These are phyloP conservation scores for Saccharum hybrid DNA, from an alignment of 202 grass and related monocot species.

Conservation along the genomic window DNA sequence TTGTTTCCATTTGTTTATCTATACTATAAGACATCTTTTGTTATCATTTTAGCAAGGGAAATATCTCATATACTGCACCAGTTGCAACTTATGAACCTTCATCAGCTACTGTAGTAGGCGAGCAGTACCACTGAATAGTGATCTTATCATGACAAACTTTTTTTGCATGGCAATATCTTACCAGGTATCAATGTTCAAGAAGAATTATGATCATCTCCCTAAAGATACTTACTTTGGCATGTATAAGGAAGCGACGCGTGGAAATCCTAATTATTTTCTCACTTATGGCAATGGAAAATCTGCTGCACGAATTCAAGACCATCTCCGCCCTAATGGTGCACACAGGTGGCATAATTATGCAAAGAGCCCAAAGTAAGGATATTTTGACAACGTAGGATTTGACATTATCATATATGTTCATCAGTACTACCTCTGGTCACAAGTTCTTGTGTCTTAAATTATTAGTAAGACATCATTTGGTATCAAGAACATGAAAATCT, in stretches of 20 bases:
- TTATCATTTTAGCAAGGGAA: background rate
- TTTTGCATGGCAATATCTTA: constrained; percentile 38
- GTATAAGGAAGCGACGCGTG: constrained; percentile 92
- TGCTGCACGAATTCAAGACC: constrained; percentile 84
- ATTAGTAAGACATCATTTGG: background rate
- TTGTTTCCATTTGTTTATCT: background rate
- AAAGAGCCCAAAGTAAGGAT: constrained; percentile 80
- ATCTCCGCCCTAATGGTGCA: constrained; percentile 95
- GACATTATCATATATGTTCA: background rate
- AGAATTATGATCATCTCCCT: constrained; percentile 97
- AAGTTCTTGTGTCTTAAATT: background rate
- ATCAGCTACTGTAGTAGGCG: background rate
- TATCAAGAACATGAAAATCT: background rate
- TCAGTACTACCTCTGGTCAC: background rate
- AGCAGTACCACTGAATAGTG: background rate
- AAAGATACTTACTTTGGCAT: constrained; percentile 92
- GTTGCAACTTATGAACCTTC: background rate
- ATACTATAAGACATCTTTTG: background rate
- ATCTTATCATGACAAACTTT: constrained; percentile 13
- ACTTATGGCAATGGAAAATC: constrained; percentile 99
- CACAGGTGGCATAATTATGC: constrained; percentile 97
- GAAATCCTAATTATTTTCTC: constrained; percentile 96
- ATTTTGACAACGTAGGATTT: constrained; percentile 22
- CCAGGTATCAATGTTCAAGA: constrained; percentile 99
- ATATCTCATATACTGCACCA: constrained; percentile 5